Evolutionary conservation across 2,329 filamentous ascomycete genomes (phyloP), one percentile per base, ranked within the genome.

Genomic region (Claviceps capensis): DNA sequence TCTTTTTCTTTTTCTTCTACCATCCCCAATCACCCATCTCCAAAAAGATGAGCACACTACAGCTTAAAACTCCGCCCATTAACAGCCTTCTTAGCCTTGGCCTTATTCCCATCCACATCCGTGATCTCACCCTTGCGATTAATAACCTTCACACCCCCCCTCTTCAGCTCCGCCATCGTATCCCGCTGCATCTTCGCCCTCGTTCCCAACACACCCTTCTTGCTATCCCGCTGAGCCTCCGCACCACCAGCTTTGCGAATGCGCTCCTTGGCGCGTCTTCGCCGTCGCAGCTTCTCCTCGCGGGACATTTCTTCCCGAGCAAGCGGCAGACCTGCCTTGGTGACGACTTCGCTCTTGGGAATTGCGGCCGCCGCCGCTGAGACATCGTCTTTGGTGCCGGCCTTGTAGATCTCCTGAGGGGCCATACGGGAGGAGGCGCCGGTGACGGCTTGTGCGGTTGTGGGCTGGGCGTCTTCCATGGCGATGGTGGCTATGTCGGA

Each of bases 381-480:
- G 16, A 16, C 2, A 14, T 44, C 22, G 19, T 16, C 16, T 19
- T 23, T 23, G 26, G 44, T 81, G 53, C 85, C 83, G n/a, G 88
- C 82, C 61, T 81, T 82, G 73, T 97, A 98, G 26, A 98, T 77
- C 68, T 98, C 93, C 64, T 97, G 93, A 2, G 93, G 93, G 46
- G 93, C 93, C 54, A 98, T 78, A 73, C 85, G 85, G 62, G 83
- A 86, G 57, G 80, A 73, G 46, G 76, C 78, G 51, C 81, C 81
- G 14, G 76, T 75, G 53, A 89, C 80, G 43, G 85, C 87, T 62
- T 83, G 82, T 44, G 86, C 86, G 0, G 85, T 88, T 16, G 85
- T 84, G 7, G 93, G 91, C 61, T 95, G 85, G 1, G 89, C 91
- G 63, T 98, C 93, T 72, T 98, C 93, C 86, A 97, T 95, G 58